Evolutionary conservation across 768 basidiomycete species (phyloP), one percentile per base, ranked within the genome.

Genomic region (Suillus subluteus): DNA sequence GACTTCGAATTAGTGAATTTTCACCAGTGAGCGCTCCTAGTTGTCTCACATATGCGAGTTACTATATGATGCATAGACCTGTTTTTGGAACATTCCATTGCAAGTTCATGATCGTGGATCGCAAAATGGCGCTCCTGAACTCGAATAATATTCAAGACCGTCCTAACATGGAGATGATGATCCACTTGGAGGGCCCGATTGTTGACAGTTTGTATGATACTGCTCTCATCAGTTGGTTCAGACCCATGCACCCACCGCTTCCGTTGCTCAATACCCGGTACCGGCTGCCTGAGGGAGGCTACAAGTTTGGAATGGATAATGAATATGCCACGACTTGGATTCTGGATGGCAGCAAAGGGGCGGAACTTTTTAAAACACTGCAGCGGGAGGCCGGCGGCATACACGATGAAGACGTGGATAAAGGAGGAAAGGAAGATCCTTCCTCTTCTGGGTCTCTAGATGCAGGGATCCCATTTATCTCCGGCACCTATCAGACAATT

Each of bases 141-240:
- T 85, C 83, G 61, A 90, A 90, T 76, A 91, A 91, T 65, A 88
- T 91, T 48, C 89, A 89, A 76, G 84, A 87, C 68, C 81, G 83
- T 23, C 77, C 81, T 8, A 83, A 84, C 69, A 68, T 82, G 66
- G 83, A 87, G 75, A 85, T 90, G 84, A 89, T 89, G 88, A 75
- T 84, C 6, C 89, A 90, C 69, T 81, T 91, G 52, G 90, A 91
- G 72, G 90, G 90, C 0, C 86, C 87, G 0, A 83, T 92, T 62
- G 90, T 91, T 65, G 83, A 91, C 65, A 81, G 86, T 6, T 80
- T 91, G 68, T 91, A 90, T 76, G 91, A 91, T 75, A 86, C 85
- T 76, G 86, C 87, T 16, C 82, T 91, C 59, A 80, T 89, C 63
- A 85, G 85, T 55, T 91, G 88, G 87, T 81, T 78, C 68, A 82